Base-by-base conservation (phyloP, 345 rosid species). In the Viola odorata region DNA sequence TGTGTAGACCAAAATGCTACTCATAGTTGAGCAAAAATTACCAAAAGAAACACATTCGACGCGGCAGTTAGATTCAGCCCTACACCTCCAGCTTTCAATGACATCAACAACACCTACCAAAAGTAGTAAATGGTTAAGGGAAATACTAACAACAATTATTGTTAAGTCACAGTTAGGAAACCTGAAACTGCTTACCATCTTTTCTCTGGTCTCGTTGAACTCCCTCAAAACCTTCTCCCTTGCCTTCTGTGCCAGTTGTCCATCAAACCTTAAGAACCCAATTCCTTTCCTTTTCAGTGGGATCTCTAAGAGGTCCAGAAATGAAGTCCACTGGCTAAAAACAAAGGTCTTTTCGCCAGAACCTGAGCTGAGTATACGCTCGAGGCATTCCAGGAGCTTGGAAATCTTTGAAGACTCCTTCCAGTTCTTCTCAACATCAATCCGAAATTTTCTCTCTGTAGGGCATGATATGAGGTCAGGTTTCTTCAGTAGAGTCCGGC, bases 241-340 rank as follows among this genome's bases (percentile, higher is more conserved):
- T n/a, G 66, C 81, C 71, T 83, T 81, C 76, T 85, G 88, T 7
- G 65, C 56, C 8, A 83, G 69, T 57, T 63, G 73, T 42, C 88
- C 88, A 36, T 87, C 91, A 1, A 69, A 87, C 69, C 88, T 75
- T 40, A 85, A 73, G 73, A 78, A 81, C 72, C 75, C 79, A 0
- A 78, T 48, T 50, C 79, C 75, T 62, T 62, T 83, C 62, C 60
- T 77, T 69, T 54, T 66, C 66, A 87, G 53, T 13, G 85, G 82
- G 63, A 87, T 81, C 74, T 81, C 85, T 10, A 85, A 57, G 47
- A 83, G 87, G 64, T 85, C 85, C 53, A 85, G 36, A 70, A 87
- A 85, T 7, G 88, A 83, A 64, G 85, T 83, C 91, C 91, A 80
- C 64, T 85, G 91, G 69, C 95, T 83, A 58, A 87, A 87, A 15